Base-by-base conservation (phyloP, 768 basidiomycete species). In the Collybiopsis luxurians region DNA sequence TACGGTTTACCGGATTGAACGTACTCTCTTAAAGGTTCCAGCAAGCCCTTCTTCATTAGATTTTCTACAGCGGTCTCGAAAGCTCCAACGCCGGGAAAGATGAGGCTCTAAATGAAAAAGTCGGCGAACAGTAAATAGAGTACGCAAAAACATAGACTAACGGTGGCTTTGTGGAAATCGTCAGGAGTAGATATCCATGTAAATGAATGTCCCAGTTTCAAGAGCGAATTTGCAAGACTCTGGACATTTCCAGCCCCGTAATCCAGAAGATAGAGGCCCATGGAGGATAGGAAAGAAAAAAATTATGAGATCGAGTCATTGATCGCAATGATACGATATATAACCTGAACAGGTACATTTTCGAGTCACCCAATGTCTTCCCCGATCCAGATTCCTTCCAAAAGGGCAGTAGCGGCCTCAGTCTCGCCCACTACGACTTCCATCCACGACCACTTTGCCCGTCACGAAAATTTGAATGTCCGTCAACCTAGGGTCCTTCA, bases 41-140 rank as follows among this genome's bases (percentile, higher is more conserved):
- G 79, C 57, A 95, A 82, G 21, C 90, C 92, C 59, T 85, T 85
- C 17, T 79, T 70, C 15, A 75, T 72, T 50, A 99, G 84, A 56
- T 90, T 86, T 48, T 81, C 78, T 62, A 97, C 87, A 11, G 96
- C 96, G 19, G 89, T 86, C 49, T 89, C 87, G 67, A 98, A 98
- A 2, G 93, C 85, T 17, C 97, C 97, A 45, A 98, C 96, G 6
- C 97, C 97, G 46, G 97, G 97, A 71, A 99, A 98, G 63, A 99
- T 80, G 68, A 99, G 86, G 72, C 84, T 88, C 97, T 99, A 63
- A 66, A 60, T 47, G 43, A 55, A 53, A 39, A 39, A 40, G 53
- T 30, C 24, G 56, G 47, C 4, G n/a, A 36, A 36, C 55, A 59
- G 45, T 49, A 48, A 52, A 27, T 46, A 46, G 46, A 55, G 50